Base-by-base conservation (phyloP, 306 rosid genomes). In the Glycine soja region DNA sequence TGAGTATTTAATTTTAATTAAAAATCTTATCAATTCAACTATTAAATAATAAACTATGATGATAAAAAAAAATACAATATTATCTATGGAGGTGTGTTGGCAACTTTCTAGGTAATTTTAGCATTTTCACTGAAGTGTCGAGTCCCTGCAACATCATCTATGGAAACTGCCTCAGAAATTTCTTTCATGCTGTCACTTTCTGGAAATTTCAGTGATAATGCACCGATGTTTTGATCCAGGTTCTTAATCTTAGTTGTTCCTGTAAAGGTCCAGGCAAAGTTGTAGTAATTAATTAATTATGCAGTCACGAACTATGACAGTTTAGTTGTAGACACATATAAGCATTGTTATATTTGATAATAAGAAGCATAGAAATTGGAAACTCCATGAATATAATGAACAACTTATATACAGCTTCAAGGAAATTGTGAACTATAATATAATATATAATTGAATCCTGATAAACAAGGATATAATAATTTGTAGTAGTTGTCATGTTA, bases 101-200 rank as follows among this genome's bases (percentile, higher is more conserved):
- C 85, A 18, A 67, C 86, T 45, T 82, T 79, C 91, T 91, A 90
- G n/a, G 32, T 42, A 1, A 12, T 7, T 18, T 74, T n/a, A 0
- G 4, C 4, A 11, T n/a, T 5, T 66, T 3, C 62, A 40, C 3
- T 75, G 15, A 4, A 46, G 10, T 34, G 18, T 59, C 84, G 82
- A 18, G 16, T 51, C 18, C 92, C 95, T 5, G 87, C 87, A 0
- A 89, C 87, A 38, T 89, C 87, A 8, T 83, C 58, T 2, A 79
- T 62, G 7, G 88, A 91, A 8, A 86, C 86, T 10, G 86, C 86
- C 73, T 81, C 84, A 4, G 76, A 82, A 70, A 89, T 74, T 75
- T 91, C 91, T 64, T 40, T 85, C 18, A 83, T 40, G n/a, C n/a
- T n/a, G 57, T 85, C 86, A 3, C 77, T 71, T 73, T 86, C 79